Evolutionary conservation across 768 basidiomycete genomes (phyloP).

Genomic region (Cubamyces sp.): DNA sequence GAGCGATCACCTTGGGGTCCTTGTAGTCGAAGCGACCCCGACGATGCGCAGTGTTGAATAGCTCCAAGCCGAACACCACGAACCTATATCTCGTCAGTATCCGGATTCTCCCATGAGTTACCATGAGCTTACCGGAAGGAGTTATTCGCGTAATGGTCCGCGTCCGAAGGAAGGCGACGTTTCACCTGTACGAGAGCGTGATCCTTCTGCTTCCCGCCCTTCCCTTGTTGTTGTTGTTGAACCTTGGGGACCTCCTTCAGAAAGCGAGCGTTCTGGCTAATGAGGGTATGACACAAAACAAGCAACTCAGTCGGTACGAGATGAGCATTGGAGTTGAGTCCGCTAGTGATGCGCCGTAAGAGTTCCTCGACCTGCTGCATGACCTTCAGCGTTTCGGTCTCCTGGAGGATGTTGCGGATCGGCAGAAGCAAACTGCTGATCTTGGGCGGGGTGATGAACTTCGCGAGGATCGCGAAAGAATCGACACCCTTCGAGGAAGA

Average conservation of each 20-base stretch:
- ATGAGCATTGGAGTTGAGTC: conserved; percentile 81
- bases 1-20: conserved; percentile 71
- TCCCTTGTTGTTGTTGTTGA: conserved; percentile 38
- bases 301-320: conserved; percentile 73
- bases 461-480: conserved; percentile 81
- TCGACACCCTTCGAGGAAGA: conserved; percentile 86
- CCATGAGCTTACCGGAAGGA: conserved; percentile 70
- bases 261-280: conserved; percentile 90
- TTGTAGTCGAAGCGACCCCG: conserved; percentile 86
- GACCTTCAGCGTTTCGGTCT: conserved; percentile 78
- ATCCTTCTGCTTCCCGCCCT: conserved; percentile 44
- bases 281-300: conserved; percentile 83
- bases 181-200: conserved; percentile 80
- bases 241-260: conserved; percentile 58
- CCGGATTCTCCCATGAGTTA: not conserved
- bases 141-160: conserved; percentile 81
- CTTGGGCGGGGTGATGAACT: conserved; percentile 73
- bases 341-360: conserved; percentile 77
- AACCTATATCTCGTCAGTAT: conserved; percentile 55
- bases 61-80: conserved; percentile 87
- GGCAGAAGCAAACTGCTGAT: conserved; percentile 80
- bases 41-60: conserved; percentile 86
- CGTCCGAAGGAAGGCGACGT: conserved; percentile 56
- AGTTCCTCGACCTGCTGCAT: conserved; percentile 90
- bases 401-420: conserved; percentile 80